phyloP scores from a whole-genome alignment of 176 grass and related monocot genomes.

The Puccinellia tenuiflora region DNA sequence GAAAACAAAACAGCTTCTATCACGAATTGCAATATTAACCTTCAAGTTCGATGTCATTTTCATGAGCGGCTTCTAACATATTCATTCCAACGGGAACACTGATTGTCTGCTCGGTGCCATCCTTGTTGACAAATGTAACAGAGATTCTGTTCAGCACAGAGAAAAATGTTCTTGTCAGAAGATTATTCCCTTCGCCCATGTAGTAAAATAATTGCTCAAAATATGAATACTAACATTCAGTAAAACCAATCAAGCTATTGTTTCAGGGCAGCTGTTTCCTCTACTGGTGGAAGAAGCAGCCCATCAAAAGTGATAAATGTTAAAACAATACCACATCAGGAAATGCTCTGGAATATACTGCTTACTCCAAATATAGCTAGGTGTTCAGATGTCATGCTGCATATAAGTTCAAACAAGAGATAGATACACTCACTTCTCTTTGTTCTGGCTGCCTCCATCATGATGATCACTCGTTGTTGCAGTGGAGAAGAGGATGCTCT shows the following conservation, averaged over 20 bases:
- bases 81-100: slow-evolving; percentile 93
- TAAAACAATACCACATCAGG: background rate
- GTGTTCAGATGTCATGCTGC: background rate
- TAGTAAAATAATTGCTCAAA: slow-evolving; percentile 6
- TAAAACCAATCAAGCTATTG: background rate
- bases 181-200: background rate
- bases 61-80: slow-evolving; percentile 92
- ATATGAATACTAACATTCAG: background rate
- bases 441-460: slow-evolving; percentile 15
- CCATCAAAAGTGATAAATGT: background rate
- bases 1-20: background rate
- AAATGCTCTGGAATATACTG: background rate
- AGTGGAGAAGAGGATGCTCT: slow-evolving; percentile 40
- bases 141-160: slow-evolving; percentile 51
- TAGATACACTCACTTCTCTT: slow-evolving; percentile 37
- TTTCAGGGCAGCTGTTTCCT: slow-evolving; percentile 4
- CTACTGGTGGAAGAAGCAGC: background rate
- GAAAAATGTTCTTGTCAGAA: background rate
- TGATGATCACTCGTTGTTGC: slow-evolving; percentile 16
- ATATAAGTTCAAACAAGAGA: background rate
- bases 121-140: slow-evolving; percentile 84
- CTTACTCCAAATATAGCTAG: background rate
- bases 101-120: slow-evolving; percentile 61
- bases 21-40: slow-evolving; percentile 25
- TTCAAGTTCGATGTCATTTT: slow-evolving; percentile 99